Percentiles rank a stretch among this genome's conserved stretches.
Conservation (phyloP, 1,284 basidiomycete genomes). For the Cryptococcus floricola region DNA sequence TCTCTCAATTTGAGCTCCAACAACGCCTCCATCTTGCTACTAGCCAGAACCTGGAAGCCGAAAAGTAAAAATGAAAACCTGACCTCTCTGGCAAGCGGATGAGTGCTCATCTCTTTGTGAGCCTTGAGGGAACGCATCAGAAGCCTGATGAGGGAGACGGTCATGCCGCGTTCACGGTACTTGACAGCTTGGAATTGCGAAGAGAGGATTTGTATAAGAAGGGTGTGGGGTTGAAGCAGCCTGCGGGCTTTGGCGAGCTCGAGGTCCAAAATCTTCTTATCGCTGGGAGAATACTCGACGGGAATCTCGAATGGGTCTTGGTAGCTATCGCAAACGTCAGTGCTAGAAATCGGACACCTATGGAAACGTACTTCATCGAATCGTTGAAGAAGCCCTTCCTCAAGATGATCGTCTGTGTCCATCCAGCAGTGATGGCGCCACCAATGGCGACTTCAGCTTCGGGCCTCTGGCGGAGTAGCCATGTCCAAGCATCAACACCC, state of each 20-base stretch:
- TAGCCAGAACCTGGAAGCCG: slow-evolving; percentile 86
- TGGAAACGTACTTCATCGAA: slow-evolving; percentile 63
- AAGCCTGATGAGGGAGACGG: slow-evolving; percentile 77
- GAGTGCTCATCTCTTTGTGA: slow-evolving; percentile 72
- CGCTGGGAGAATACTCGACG: slow-evolving; percentile 84
- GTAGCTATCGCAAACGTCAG: slow-evolving; percentile 56
- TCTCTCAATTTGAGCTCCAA: slow-evolving; percentile 77
- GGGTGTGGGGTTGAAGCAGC: slow-evolving; percentile 73
- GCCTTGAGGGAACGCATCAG: slow-evolving; percentile 72
- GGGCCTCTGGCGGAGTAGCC: slow-evolving; percentile 86
- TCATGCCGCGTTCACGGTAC: slow-evolving; percentile 78
- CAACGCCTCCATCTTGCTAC: slow-evolving; percentile 76
- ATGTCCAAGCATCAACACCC: slow-evolving; percentile 93
- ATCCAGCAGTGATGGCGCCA: slow-evolving; percentile 79
- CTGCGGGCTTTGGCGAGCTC: slow-evolving; percentile 67
- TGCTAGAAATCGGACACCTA: neutral
- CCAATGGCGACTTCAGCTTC: slow-evolving; percentile 71
- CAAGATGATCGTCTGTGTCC: slow-evolving; percentile 74
- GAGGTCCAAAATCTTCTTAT: slow-evolving; percentile 77
- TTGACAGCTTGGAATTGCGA: slow-evolving; percentile 91
- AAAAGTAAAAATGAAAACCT: slow-evolving; percentile 87
- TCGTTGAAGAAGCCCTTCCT: slow-evolving; percentile 79
- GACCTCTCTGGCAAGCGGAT: slow-evolving; percentile 83
- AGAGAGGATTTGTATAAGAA: slow-evolving; percentile 84
- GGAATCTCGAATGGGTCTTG: slow-evolving; percentile 82